Percentiles rank a stretch among this genome's conserved stretches.
Conservation (phyloP, 345 rosid genomes). For the Abelmoschus esculentus region DNA sequence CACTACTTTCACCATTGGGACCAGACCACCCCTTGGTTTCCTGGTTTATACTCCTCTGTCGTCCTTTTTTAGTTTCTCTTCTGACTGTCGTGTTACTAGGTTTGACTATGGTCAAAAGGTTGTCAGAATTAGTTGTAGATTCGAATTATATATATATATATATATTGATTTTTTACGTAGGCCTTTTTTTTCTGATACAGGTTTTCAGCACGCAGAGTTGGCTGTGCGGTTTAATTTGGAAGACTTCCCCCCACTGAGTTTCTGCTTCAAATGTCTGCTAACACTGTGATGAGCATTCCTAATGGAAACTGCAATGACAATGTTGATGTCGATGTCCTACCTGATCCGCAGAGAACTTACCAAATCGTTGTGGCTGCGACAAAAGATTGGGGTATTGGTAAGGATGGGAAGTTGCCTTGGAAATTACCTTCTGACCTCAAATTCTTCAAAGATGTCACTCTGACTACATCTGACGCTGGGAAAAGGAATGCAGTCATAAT, state of each 20-base stretch:
- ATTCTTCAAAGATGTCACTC: slow-evolving; percentile 72
- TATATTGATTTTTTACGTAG: slow-evolving; percentile 11
- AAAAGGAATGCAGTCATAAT: slow-evolving; percentile 85
- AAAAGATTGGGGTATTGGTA: slow-evolving; percentile 77
- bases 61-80: neutral
- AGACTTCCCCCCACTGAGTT: slow-evolving; percentile 2
- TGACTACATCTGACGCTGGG: slow-evolving; percentile 46
- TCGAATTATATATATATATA: too few relatives aligned
- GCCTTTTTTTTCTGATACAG: slow-evolving; percentile 23
- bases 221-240: too few relatives aligned
- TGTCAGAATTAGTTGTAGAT: neutral
- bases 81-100: neutral
- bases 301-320: slow-evolving; percentile 23
- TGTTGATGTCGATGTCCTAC: slow-evolving; percentile 20
- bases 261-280: slow-evolving; percentile 33
- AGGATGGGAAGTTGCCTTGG: slow-evolving; percentile 87
- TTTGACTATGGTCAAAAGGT: neutral
- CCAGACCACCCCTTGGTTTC: too few relatives aligned
- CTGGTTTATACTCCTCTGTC: too few relatives aligned
- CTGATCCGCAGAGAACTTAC: slow-evolving; percentile 49
- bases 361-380: slow-evolving; percentile 96
- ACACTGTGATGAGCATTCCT: slow-evolving; percentile 29
- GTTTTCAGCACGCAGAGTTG: slow-evolving; percentile 28
- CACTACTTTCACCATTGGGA: too few relatives aligned
- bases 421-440: slow-evolving; percentile 77